Base-by-base conservation (phyloP, 352 stramenopile species). In the Phytophthora sp. region DNA sequence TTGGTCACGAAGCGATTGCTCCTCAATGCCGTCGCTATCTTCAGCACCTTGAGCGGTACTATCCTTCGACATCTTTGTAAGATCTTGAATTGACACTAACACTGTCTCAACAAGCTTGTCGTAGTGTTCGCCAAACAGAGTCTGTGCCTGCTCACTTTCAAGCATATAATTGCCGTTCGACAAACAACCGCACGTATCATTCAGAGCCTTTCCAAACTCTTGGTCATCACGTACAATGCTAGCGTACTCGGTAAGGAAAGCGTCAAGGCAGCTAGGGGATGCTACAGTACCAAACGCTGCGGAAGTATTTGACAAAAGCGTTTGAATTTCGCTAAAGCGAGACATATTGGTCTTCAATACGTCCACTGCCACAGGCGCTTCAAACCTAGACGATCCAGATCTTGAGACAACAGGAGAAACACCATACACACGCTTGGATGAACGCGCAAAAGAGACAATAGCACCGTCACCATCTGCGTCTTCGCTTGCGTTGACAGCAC, bases 21-120 rank as follows among this genome's bases (percentile, higher is more conserved):
- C 53, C n/a, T 68, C 54, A 1, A 72, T 63, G 0, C 50, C 48
- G 1, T 61, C 49, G 6, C 67, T 45, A 26, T 6, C n/a, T n/a
- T 24, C n/a, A 23, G 18, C 13, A 21, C 23, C 28, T 2, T 37
- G 18, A 35, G 63, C 24, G n/a, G n/a, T n/a, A n/a, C n/a, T n/a
- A 26, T 85, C 59, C 34, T 78, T 72, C 2, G 66, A 62, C 0
- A 81, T 51, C 45, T 89, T 93, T 0, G 85, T 93, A 55, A 92
- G 43, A 24, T 94, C 79, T 52, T 95, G 87, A 38, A 95, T 91
- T 15, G 84, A 84, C 28, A 94, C 80, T 13, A 95, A 58, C 37
- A 95, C 80, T 1, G 76, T 88, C 46, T 88, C 80, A 3, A 95
- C 74, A 12, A 95, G 57, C 44, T 79, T 83, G 58, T 95, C 85